These are phyloP conservation scores for Aureobasidium subglaciale DNA, from an alignment of 2,329 filamentous ascomycete genomes.

Conservation along the genomic window DNA sequence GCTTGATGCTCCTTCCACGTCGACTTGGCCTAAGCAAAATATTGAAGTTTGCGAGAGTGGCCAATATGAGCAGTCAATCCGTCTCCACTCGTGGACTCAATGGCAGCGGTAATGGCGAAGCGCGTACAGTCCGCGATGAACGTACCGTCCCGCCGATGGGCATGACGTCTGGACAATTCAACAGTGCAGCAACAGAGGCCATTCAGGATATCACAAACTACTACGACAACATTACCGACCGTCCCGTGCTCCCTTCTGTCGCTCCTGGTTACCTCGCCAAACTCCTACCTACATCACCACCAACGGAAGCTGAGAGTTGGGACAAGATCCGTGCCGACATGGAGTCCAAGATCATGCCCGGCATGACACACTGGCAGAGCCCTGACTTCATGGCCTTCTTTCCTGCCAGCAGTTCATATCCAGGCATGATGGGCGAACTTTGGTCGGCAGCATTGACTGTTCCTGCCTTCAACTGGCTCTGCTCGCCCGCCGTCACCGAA, in stretches of 20 bases:
- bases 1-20: neutral
- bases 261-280: conserved; percentile 79
- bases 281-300: conserved; percentile 63
- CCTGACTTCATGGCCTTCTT: conserved; percentile 97
- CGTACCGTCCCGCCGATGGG: conserved; percentile 29
- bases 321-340: conserved; percentile 74
- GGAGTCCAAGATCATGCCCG: conserved; percentile 78
- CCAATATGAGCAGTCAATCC: conserved; percentile 3
- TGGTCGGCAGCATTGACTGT: conserved; percentile 84
- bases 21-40: neutral
- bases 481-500: conserved; percentile 84
- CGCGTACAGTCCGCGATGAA: conserved; percentile 16
- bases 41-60: neutral
- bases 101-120: neutral
- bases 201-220: conserved; percentile 83
- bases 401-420: conserved; percentile 73
- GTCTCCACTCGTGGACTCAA: neutral
- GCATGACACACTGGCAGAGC: conserved; percentile 89
- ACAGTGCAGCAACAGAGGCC: conserved; percentile 65
- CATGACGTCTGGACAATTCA: conserved; percentile 78
- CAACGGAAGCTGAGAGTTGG: conserved; percentile 65
- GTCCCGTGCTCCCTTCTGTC: conserved; percentile 68
- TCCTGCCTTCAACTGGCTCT: conserved; percentile 96
- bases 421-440: conserved; percentile 83
- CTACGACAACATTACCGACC: conserved; percentile 65